Evolutionary conservation across 805 yeast genomes (phyloP).

Genomic region (Starmerella vaccinii): DNA sequence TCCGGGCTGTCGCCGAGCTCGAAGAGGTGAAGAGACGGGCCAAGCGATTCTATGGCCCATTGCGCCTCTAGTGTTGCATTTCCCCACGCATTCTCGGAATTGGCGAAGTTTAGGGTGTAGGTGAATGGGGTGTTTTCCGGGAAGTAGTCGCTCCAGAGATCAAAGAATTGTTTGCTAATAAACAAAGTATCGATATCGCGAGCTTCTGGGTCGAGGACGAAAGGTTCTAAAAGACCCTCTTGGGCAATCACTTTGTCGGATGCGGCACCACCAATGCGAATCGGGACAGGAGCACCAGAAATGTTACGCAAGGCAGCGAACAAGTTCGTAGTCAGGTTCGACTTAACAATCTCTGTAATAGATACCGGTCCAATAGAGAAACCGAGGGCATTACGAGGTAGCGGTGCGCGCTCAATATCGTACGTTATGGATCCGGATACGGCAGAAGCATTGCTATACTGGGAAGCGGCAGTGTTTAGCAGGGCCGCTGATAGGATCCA

Average conservation of each 20-base stretch:
- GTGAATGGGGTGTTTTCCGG: background rate
- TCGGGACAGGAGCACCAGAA: background rate
- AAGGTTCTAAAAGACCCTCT: background rate
- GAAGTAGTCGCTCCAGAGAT: background rate
- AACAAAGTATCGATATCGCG: background rate
- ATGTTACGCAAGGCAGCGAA: background rate
- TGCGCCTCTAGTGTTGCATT: background rate
- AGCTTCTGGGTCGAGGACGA: background rate
- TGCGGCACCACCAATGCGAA: background rate
- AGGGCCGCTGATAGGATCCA: too few relatives aligned
- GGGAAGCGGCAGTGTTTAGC: too few relatives aligned
- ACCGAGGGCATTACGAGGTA: background rate
- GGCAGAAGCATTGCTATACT: background rate
- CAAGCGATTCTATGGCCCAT: background rate
- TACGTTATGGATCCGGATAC: background rate
- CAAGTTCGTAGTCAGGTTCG: background rate
- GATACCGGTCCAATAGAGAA: background rate
- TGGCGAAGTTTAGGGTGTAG: background rate
- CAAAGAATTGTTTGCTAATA: background rate
- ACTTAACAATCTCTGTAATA: background rate
- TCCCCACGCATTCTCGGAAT: background rate
- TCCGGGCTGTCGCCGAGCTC: conserved; percentile 5
- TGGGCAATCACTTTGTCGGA: background rate
- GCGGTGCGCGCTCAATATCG: background rate
- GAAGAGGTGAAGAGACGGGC: background rate